A percentile compares a stretch with the other conserved stretches of the same genome.
These are phyloP conservation scores for Tetramitus jugosus DNA, from an alignment of 208 protist species.

Conservation along the genomic window DNA sequence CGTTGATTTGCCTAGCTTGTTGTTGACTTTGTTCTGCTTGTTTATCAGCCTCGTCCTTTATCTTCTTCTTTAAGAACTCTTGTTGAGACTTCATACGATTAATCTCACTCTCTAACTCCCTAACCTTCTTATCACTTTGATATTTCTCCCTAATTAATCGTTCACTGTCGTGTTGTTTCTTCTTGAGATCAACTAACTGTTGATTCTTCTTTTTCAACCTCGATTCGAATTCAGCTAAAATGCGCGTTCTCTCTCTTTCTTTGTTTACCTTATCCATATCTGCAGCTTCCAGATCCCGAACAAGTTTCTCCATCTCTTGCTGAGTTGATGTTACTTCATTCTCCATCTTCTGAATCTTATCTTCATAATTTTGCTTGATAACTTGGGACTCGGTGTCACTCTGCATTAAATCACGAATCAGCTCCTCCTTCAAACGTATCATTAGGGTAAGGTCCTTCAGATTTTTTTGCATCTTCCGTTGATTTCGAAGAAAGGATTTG, in stretches of 20 bases:
- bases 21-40: not conserved
- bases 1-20: not conserved
- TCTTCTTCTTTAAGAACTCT: not conserved
- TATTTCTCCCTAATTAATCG: not conserved
- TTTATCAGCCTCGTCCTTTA: conserved; percentile 5
- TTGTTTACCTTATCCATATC: conserved; percentile 1
- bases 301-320: conserved; percentile 9
- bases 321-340: not conserved
- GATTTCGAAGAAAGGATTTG: not conserved
- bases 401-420: conserved; percentile 20
- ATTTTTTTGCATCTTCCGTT: not conserved
- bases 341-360: not conserved
- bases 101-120: conserved; percentile 17
- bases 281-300: conserved; percentile 1
- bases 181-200: not conserved
- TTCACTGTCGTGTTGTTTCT: conserved; percentile 1
- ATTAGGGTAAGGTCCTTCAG: conserved; percentile 19
- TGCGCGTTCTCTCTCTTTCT: not conserved
- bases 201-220: conserved; percentile 10
- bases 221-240: conserved; percentile 18
- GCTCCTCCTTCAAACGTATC: conserved; percentile 27
- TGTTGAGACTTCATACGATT: conserved; percentile 10
- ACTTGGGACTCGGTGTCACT: not conserved
- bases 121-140: conserved; percentile 23
- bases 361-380: not conserved